These are phyloP conservation scores for Phoenix roebelenii DNA, from an alignment of 176 grass and related monocot genomes.

Conservation along the genomic window DNA sequence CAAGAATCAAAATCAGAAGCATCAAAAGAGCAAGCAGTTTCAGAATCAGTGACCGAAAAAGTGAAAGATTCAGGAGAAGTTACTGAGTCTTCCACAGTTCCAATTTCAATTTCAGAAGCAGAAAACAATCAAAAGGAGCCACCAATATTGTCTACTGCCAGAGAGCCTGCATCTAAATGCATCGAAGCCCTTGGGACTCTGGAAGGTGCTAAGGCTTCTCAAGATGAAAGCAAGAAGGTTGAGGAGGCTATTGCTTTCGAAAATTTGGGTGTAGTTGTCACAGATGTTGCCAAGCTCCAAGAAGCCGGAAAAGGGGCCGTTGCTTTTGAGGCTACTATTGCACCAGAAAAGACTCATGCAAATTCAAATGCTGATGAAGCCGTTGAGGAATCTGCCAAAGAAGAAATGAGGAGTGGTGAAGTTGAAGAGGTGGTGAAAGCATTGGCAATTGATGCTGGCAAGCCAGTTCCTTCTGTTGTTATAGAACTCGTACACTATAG, in stretches of 20 bases:
- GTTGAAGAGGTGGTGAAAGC: slow-evolving; percentile 14
- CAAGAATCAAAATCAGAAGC: slow-evolving; percentile 13
- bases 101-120: not conserved
- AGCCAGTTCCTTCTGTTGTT: not conserved
- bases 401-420: not conserved
- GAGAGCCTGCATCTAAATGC: not conserved
- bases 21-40: slow-evolving; percentile 9
- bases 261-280: not conserved
- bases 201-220: not conserved
- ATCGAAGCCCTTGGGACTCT: not conserved
- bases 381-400: not conserved
- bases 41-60: not conserved
- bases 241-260: not conserved
- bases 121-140: not conserved
- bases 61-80: no score
- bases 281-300: slow-evolving; percentile 1
- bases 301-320: not conserved
- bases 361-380: not conserved
- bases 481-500: not conserved
- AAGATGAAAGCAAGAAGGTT: not conserved
- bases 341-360: not conserved
- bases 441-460: not conserved
- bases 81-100: no score
- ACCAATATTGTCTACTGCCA: not conserved
- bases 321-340: not conserved